Conservation (phyloP, 768 basidiomycete species). For the Tylopilus sp. region DNA sequence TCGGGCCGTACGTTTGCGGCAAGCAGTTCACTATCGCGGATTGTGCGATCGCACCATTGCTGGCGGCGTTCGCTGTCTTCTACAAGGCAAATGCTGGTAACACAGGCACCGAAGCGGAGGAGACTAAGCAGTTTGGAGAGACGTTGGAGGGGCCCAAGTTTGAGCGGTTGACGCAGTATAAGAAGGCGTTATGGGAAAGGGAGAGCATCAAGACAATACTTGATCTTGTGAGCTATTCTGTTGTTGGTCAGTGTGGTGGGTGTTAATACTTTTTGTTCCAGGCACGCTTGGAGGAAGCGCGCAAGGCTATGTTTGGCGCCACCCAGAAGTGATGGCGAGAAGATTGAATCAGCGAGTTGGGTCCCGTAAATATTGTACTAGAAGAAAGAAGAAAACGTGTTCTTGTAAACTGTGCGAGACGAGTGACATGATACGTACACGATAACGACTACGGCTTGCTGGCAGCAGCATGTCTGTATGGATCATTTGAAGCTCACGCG, state of each 20-base stretch:
- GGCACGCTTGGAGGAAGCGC: constrained; percentile 1
- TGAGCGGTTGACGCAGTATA: constrained; percentile 47
- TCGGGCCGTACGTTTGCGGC: constrained; percentile 42
- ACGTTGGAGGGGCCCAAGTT: constrained; percentile 42
- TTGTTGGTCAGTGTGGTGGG: background rate
- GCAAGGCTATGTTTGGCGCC: background rate
- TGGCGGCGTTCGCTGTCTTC: constrained; percentile 42
- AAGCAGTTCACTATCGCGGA: constrained; percentile 58
- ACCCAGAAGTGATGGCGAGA: background rate
- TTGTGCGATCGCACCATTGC: constrained; percentile 52
- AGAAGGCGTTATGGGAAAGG: constrained; percentile 43
- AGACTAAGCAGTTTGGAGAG: constrained; percentile 41
- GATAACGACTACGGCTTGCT: no score
- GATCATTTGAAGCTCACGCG: no score
- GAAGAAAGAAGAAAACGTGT: no score
- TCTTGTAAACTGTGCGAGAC: no score
- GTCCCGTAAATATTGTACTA: background rate
- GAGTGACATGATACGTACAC: no score
- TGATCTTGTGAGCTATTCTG: constrained; percentile 6
- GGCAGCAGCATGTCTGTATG: no score
- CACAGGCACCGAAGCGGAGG: constrained; percentile 26
- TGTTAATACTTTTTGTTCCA: background rate
- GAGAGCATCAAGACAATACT: constrained; percentile 11
- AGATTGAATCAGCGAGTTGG: background rate
- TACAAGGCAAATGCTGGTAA: constrained; percentile 47